These are phyloP conservation scores for Saxispiralis lemnorum DNA, from an alignment of 495 filamentous ascomycete genomes.

Conservation along the genomic window DNA sequence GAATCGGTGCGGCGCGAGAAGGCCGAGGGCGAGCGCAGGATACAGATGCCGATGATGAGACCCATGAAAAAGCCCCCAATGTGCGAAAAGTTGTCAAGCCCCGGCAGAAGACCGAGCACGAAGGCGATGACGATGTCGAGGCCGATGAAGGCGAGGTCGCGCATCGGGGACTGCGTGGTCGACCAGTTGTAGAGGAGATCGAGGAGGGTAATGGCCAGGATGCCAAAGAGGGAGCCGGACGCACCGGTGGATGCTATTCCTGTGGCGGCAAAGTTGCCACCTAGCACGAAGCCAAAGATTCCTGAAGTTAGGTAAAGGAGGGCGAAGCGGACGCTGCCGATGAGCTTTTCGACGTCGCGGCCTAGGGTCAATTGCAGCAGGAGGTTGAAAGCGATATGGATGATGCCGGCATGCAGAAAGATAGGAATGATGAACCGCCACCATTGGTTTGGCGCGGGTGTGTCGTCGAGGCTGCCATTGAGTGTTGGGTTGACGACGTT, in stretches of 20 bases:
- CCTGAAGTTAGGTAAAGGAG: slow-evolving; percentile 78
- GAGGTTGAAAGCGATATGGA: slow-evolving; percentile 93
- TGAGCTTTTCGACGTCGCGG: slow-evolving; percentile 72
- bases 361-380: slow-evolving; percentile 75
- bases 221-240: slow-evolving; percentile 76
- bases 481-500: slow-evolving; percentile 39
- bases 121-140: slow-evolving; percentile 78
- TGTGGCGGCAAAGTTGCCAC: slow-evolving; percentile 74
- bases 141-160: slow-evolving; percentile 68
- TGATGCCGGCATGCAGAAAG: slow-evolving; percentile 79
- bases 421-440: slow-evolving; percentile 90
- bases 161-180: slow-evolving; percentile 51
- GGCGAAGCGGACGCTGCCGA: slow-evolving; percentile 69
- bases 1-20: slow-evolving; percentile 51
- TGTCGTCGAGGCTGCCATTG: slow-evolving; percentile 27
- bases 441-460: slow-evolving; percentile 71
- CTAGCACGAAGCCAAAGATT: slow-evolving; percentile 91
- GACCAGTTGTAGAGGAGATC: slow-evolving; percentile 87
- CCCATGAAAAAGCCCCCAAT: slow-evolving; percentile 95
- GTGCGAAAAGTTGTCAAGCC: slow-evolving; percentile 91
- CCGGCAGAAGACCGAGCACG: slow-evolving; percentile 77
- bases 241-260: slow-evolving; percentile 71
- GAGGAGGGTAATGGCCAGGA: slow-evolving; percentile 71
- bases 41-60: slow-evolving; percentile 62
- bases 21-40: slow-evolving; percentile 70